Evolutionary conservation across 2,329 filamentous ascomycete genomes (phyloP).

Genomic region (Apiospora malaysiana): DNA sequence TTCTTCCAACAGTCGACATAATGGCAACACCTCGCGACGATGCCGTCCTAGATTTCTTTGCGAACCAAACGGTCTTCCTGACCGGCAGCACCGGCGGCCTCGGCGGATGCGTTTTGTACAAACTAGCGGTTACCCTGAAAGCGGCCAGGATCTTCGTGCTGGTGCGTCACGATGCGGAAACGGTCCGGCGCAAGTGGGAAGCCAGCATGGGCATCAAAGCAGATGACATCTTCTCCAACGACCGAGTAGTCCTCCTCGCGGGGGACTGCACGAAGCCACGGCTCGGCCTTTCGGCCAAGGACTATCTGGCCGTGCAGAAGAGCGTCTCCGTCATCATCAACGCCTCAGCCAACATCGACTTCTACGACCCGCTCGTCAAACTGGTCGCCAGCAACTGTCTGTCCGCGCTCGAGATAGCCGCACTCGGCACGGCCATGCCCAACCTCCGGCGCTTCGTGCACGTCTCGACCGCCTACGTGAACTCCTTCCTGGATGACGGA

Average conservation of each 20-base stretch:
- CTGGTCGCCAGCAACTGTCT: not conserved
- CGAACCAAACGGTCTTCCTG: not conserved
- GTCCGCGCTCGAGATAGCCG: not conserved
- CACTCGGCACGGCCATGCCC: not conserved
- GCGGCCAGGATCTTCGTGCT: not conserved
- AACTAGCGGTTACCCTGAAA: not conserved
- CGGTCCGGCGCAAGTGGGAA: no score
- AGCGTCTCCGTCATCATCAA: not conserved
- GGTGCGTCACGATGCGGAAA: not conserved
- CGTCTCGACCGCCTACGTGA: slow-evolving; percentile 8
- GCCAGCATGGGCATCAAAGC: not conserved
- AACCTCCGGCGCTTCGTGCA: slow-evolving; percentile 7
- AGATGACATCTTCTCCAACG: not conserved
- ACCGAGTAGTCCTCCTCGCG: not conserved
- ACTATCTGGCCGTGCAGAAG: not conserved
- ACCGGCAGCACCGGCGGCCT: not conserved
- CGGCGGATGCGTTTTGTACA: slow-evolving; percentile 2
- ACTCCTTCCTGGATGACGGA: not conserved
- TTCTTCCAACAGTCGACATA: no score
- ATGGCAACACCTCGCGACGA: no score
- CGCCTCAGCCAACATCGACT: not conserved
- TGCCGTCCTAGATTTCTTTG: not conserved
- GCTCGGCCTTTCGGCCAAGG: not conserved
- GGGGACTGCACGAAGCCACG: not conserved
- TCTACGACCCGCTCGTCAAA: not conserved